A percentile compares a stretch with the other conserved stretches of the same genome.
Conservation (phyloP, 768 basidiomycete genomes). For the Serendipita sp. region DNA sequence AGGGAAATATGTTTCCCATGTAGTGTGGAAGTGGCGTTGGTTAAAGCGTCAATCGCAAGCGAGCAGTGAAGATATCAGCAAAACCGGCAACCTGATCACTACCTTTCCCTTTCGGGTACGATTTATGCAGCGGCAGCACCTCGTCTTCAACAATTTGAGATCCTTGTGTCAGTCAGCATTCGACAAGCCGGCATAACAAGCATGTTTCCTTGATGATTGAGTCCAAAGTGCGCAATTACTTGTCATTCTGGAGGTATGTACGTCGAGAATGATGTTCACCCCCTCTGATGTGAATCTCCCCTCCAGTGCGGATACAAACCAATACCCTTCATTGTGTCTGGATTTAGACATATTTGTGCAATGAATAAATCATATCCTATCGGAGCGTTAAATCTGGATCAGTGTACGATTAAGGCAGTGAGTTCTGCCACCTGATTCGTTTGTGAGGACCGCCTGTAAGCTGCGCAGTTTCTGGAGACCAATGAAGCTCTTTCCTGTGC, state of each 20-base stretch:
- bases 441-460: too few species aligned
- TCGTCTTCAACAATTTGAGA: conserved; percentile 53
- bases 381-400: too few species aligned
- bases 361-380: conserved; percentile 24
- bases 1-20: conserved; percentile 75
- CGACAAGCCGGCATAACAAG: conserved; percentile 80
- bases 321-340: conserved; percentile 59
- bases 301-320: conserved; percentile 51
- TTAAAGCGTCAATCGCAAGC: conserved; percentile 82
- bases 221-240: background rate
- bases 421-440: too few species aligned
- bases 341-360: conserved; percentile 57
- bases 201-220: conserved; percentile 59
- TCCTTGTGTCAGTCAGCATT: conserved; percentile 59
- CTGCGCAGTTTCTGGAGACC: too few species aligned
- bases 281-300: conserved; percentile 85
- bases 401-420: too few species aligned
- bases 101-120: background rate
- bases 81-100: conserved; percentile 71
- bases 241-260: too few species aligned
- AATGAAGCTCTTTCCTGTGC: too few species aligned
- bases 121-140: conserved; percentile 11
- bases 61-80: conserved; percentile 94
- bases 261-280: background rate
- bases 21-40: conserved; percentile 68